Base-by-base conservation (phyloP, 768 basidiomycete genomes). In the Terana coerulea region DNA sequence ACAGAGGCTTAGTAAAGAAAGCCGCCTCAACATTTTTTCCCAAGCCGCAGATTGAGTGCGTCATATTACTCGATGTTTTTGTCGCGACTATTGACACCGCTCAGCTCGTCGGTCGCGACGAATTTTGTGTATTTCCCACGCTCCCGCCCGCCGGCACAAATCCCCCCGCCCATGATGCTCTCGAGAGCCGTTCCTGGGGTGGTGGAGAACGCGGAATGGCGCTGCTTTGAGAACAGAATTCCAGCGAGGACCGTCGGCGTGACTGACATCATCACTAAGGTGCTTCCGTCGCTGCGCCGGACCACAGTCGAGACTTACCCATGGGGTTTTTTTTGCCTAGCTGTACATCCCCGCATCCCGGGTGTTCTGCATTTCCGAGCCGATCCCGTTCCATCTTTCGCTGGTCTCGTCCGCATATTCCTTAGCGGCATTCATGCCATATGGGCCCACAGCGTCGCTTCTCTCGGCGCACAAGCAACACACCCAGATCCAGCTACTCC, bases 321-420 rank as follows among this genome's bases (percentile, higher is more conserved):
- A 19, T 51, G 24, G 12, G 14, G 49, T 24, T 43, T 11, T 7
- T 5, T 28, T 29, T 26, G 15, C 48, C 35, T 39, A 75, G 73
- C 59, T 74, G 11, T 81, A 82, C 58, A 59, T 88, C 17, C 86
- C 86, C 2, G 67, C 77, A 1, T 78, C 81, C 12, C 74, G 81
- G 45, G 75, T 79, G 41, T 84, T 84, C 64, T 79, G 75, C 61
- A 69, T 84, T 56, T 64, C 70, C 3, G 70, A 81, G 53, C 63
- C 76, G 15, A 86, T 89, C 22, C 87, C 87, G 1, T 89, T 88
- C 67, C 75, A 86, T 63, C 54, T 90, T 24, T 74, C 73, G 4
- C 74, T 88, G 35, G 72, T 77, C 31, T 84, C 84, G 0, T 72
- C 80, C 3, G 69, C 77, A 0, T 64, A 72, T 26, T 78, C 85